phyloP scores from a whole-genome alignment of 73 alveolate species.

The Stentor roeselii region DNA sequence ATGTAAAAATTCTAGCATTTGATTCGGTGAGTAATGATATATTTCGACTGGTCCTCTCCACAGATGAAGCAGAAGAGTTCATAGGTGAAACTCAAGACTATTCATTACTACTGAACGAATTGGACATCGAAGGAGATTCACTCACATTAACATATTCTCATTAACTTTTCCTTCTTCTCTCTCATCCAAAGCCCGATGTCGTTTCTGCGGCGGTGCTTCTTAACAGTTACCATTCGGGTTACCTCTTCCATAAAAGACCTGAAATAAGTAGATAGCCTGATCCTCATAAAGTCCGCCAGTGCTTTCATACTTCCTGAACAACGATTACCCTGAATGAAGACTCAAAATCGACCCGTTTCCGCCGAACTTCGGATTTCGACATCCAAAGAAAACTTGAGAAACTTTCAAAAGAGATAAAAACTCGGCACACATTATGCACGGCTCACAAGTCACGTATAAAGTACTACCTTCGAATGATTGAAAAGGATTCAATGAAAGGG shows the following conservation, averaged over 20 bases:
- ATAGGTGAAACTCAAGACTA: too few relatives aligned
- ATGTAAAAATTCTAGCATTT: too few relatives aligned
- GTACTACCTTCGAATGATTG: slow-evolving; percentile 52
- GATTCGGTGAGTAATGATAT: too few relatives aligned
- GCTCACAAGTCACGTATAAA: slow-evolving; percentile 91
- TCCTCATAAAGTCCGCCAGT: slow-evolving; percentile 71
- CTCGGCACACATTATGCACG: slow-evolving; percentile 95
- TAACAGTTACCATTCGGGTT: slow-evolving; percentile 39
- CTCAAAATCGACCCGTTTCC: slow-evolving; percentile 90
- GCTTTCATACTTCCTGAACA: slow-evolving; percentile 49
- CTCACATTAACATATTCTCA: too few relatives aligned
- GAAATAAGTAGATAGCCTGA: slow-evolving; percentile 69
- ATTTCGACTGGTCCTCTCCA: too few relatives aligned
- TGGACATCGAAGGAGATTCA: too few relatives aligned
- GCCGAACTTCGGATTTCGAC: slow-evolving; percentile 92
- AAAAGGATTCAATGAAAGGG: slow-evolving; percentile 29
- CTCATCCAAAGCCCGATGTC: too few relatives aligned
- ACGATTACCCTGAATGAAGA: slow-evolving; percentile 54
- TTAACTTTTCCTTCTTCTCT: too few relatives aligned
- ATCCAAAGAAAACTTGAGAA: slow-evolving; percentile 75
- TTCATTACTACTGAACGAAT: too few relatives aligned
- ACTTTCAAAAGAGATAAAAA: slow-evolving; percentile 68
- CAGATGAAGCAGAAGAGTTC: too few relatives aligned
- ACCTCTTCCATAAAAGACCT: slow-evolving; percentile 85
- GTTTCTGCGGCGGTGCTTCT: not conserved